Evolutionary conservation across 1,284 basidiomycete genomes (phyloP), one percentile per base, ranked within the genome.

Genomic region (Microbotryum intermedium): DNA sequence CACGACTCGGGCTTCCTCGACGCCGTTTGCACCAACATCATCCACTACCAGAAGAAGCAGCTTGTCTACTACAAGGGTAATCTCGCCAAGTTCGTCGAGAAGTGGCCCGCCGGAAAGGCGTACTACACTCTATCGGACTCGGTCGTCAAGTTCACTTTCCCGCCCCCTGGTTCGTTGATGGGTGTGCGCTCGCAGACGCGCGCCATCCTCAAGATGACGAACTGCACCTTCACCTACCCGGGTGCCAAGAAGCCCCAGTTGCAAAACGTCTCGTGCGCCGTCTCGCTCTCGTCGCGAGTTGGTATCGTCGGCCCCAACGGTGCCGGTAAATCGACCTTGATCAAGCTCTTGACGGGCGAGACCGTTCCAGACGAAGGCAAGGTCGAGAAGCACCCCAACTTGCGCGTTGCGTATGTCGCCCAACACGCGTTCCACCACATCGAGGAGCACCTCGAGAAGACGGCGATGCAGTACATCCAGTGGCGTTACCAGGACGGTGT

Each of bases 401-500:
- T 98, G 59, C 89, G 94, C 72, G 89, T 98, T 62, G 95, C 93
- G 58, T 97, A 97, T 77, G 92, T 98, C 69, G 94, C 94, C 11
- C 94, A 98, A 74, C 94, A 98, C 76, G 92, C 92, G 26, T 95
- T 92, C 61, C 91, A 94, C 78, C 92, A 95, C 75, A 65, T 72
- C 59, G 91, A 95, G 75, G 84, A 83, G 72, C 91, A 97, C 78
- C 75, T 95, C 50, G 90, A 94, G 76, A 94, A 95, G 79, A 94
- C 91, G 10, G 89, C 92, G 23, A 89, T 94, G 62, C 86, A 87
- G 63, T 97, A 97, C 74, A 95, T 97, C 71, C 90, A 94, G 77
- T 98, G 94, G 94, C 88, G 94, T 72, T 98, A 93, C 84, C 93
- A 97, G 77, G 93, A 97, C 75, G 95, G 94, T 52, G 89, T 95